Percentiles rank a stretch among this genome's conserved stretches.
Evolutionary conservation across 495 filamentous ascomycete genomes (phyloP).

Genomic region (Penicillium pancosmium): DNA sequence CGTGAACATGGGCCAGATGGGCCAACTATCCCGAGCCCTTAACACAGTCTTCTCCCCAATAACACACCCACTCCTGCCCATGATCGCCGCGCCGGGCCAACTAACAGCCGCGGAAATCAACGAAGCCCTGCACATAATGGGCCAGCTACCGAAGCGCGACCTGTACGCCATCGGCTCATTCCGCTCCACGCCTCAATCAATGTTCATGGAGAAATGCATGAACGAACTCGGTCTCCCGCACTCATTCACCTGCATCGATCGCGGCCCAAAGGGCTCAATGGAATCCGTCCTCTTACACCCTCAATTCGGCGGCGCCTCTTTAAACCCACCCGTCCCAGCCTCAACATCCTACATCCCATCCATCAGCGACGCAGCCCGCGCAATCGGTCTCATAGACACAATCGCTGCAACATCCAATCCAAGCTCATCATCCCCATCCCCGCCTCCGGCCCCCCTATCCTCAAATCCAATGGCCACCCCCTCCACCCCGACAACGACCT

Average conservation of each 20-base stretch:
- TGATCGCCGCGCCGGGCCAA: constrained; percentile 83
- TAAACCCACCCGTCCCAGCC: constrained; percentile 67
- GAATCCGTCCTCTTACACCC: constrained; percentile 69
- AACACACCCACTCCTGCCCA: constrained; percentile 79
- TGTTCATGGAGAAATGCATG: constrained; percentile 87
- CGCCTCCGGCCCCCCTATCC: too few species aligned
- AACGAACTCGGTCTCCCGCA: constrained; percentile 87
- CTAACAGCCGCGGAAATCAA: constrained; percentile 84
- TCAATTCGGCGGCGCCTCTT: constrained; percentile 76
- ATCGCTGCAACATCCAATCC: constrained; percentile 58
- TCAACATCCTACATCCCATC: constrained; percentile 58
- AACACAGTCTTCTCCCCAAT: constrained; percentile 86
- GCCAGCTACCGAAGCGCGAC: constrained; percentile 75
- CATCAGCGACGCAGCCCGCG: constrained; percentile 70
- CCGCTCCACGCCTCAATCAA: constrained; percentile 69
- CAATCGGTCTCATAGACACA: constrained; percentile 79
- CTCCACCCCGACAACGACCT: constrained; percentile 34
- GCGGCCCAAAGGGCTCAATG: constrained; percentile 62
- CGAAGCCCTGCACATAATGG: constrained; percentile 73
- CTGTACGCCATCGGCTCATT: constrained; percentile 79
- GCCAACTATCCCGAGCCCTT: constrained; percentile 76
- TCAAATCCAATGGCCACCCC: too few species aligned
- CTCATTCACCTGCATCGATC: constrained; percentile 73
- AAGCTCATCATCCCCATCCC: too few species aligned
- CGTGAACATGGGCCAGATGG: constrained; percentile 83